These are phyloP conservation scores for Clohesyomyces aquaticus DNA, from an alignment of 495 filamentous ascomycete species.

Conservation along the genomic window DNA sequence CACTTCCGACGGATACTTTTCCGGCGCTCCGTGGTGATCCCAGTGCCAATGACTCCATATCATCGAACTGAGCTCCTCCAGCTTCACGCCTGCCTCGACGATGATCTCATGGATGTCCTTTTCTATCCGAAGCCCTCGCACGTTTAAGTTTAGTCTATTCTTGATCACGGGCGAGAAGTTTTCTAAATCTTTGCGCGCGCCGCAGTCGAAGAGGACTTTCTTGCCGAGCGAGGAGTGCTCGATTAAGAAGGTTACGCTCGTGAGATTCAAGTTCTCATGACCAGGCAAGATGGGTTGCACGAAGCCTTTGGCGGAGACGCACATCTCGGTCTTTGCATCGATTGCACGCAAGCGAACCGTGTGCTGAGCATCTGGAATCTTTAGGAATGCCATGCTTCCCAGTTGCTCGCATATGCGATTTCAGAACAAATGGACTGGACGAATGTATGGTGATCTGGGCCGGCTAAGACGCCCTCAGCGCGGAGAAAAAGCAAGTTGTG, in stretches of 20 bases:
- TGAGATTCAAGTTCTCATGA: constrained; percentile 47
- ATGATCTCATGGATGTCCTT: constrained; percentile 47
- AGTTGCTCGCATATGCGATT: background rate
- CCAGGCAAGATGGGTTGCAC: constrained; percentile 46
- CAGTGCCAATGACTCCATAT: constrained; percentile 42
- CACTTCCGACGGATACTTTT: constrained; percentile 1
- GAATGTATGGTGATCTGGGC: too few relatives aligned
- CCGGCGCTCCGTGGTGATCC: constrained; percentile 24
- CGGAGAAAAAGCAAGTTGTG: too few relatives aligned
- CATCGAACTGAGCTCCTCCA: constrained; percentile 38
- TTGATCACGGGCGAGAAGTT: constrained; percentile 50
- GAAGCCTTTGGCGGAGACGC: constrained; percentile 43
- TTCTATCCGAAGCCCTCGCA: constrained; percentile 36
- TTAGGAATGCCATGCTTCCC: constrained; percentile 22
- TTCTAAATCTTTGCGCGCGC: constrained; percentile 56
- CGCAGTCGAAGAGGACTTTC: constrained; percentile 63
- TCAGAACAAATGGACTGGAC: background rate
- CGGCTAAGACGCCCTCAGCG: too few relatives aligned
- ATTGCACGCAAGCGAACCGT: constrained; percentile 48
- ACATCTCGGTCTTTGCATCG: constrained; percentile 47
- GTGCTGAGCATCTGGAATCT: constrained; percentile 21
- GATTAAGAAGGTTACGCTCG: constrained; percentile 47
- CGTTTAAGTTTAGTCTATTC: constrained; percentile 18
- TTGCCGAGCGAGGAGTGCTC: constrained; percentile 40
- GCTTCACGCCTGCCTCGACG: constrained; percentile 36